Evolutionary conservation across 148 eudicot species (phyloP).

Genomic region (Spergularia bocconei): DNA sequence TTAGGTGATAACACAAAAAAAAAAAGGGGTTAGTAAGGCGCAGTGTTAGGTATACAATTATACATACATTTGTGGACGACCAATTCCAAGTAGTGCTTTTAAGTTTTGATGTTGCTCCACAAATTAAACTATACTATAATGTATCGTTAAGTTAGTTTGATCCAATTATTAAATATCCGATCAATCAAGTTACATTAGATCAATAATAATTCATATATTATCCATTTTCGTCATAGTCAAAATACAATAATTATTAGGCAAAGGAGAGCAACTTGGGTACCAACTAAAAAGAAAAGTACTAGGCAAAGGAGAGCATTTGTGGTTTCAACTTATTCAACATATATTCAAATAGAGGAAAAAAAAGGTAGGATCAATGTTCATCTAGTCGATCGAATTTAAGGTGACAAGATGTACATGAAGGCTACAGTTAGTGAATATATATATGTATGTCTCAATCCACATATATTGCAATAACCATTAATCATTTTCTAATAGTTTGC

Average conservation of each 20-base stretch:
- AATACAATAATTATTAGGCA: conserved; percentile 14
- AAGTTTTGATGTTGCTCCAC: conserved; percentile 1
- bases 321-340: not conserved
- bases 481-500: too few relatives aligned
- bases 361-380: too few relatives aligned
- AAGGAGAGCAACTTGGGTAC: not conserved
- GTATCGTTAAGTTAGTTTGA: conserved; percentile 11
- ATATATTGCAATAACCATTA: too few relatives aligned
- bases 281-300: not conserved
- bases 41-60: conserved; percentile 18
- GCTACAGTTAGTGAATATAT: too few relatives aligned
- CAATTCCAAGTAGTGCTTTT: conserved; percentile 9
- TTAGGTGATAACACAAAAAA: too few relatives aligned
- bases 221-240: not conserved
- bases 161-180: not conserved
- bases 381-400: too few relatives aligned
- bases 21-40: too few relatives aligned
- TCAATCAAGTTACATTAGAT: not conserved
- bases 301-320: not conserved
- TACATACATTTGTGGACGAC: not conserved
- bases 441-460: too few relatives aligned
- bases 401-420: too few relatives aligned
- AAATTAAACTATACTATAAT: not conserved
- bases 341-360: not conserved
- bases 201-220: not conserved